Conservation (phyloP, 2,329 filamentous ascomycete species). For the Fusarium dimerum region DNA sequence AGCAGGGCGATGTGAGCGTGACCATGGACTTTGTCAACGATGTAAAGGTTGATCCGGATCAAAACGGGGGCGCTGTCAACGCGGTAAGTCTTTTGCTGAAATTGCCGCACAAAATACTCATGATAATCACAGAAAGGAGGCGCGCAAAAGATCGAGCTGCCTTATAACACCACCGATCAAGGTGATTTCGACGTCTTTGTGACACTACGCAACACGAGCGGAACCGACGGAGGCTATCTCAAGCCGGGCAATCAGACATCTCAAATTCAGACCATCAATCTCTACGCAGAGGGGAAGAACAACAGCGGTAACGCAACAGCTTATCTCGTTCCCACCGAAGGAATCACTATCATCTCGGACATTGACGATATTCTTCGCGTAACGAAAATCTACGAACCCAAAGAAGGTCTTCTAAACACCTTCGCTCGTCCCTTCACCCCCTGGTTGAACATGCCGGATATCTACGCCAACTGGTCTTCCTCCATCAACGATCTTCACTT, state of each 20-base stretch:
- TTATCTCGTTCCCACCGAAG: constrained; percentile 70
- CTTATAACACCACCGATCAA: constrained; percentile 64
- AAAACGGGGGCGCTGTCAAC: constrained; percentile 53
- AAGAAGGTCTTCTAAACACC: constrained; percentile 73
- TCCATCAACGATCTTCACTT: constrained; percentile 70
- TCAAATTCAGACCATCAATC: constrained; percentile 66
- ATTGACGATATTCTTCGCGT: constrained; percentile 81
- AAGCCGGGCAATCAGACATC: constrained; percentile 64
- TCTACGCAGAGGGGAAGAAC: constrained; percentile 64
- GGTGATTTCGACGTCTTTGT: constrained; percentile 77
- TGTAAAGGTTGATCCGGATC: constrained; percentile 50
- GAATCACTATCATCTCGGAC: constrained; percentile 73
- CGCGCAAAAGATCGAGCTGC: constrained; percentile 62
- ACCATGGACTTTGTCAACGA: constrained; percentile 58
- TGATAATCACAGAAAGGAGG: constrained; percentile 47
- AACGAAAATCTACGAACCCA: constrained; percentile 77
- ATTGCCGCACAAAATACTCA: constrained; percentile 3
- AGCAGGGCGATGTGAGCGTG: constrained; percentile 66
- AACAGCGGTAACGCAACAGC: constrained; percentile 72
- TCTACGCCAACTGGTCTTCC: constrained; percentile 75
- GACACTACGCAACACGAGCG: constrained; percentile 58
- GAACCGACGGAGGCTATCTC: constrained; percentile 49
- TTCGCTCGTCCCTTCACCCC: constrained; percentile 70
- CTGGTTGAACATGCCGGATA: constrained; percentile 79
- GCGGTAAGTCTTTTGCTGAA: constrained; percentile 33